Base-by-base conservation (phyloP, 139 green algal genomes). In the Zygnema circumcarinatum region DNA sequence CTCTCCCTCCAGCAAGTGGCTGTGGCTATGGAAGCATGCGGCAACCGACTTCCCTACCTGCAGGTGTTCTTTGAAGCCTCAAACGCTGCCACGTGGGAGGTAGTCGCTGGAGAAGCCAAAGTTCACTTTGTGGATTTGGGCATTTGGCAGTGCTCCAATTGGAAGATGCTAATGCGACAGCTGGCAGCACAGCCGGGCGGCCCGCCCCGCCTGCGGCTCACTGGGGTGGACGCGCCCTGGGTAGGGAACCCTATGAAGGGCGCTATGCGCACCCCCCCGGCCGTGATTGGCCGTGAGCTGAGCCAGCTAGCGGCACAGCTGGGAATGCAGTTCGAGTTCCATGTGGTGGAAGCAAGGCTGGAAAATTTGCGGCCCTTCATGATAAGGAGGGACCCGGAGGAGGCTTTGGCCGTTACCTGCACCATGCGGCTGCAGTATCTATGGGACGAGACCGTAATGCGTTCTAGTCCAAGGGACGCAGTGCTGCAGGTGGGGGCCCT, bases 391-490 rank as follows among this genome's bases (percentile, higher is more conserved):
- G 11, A 20, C 1, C 3, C 38, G 40, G 36, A 36, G 47, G 79
- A 85, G 52, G 79, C 36, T 1, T 39, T 85, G 79, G 33, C 74
- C 36, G 79, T 85, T 22, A 85, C 73, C n/a, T 67, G 29, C 25
- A 41, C 52, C 29, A 76, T 85, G 79, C 42, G 79, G 38, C 21
- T 85, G 29, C 79, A 85, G 38, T 78, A 67, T 38, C 52, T 85
- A 22, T 41, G 56, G 22, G 52, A 76, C 52, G 47, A 68, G 42
- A 78, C 79, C 29, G 79, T 85, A n/a, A 40, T 85, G 42, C 79
- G 79, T 21, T 76, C 32, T 7, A 72, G 38, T 40, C 79, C 79
- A 22, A 38, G 79, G 38, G 79, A 85, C 52, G 52, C 52, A 16
- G 79, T 68, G 11, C 79, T 85, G 29, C 41, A 62, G 47, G 47